Base-by-base conservation (phyloP, 495 filamentous ascomycete genomes). In the Tuber microsphaerosporum region DNA sequence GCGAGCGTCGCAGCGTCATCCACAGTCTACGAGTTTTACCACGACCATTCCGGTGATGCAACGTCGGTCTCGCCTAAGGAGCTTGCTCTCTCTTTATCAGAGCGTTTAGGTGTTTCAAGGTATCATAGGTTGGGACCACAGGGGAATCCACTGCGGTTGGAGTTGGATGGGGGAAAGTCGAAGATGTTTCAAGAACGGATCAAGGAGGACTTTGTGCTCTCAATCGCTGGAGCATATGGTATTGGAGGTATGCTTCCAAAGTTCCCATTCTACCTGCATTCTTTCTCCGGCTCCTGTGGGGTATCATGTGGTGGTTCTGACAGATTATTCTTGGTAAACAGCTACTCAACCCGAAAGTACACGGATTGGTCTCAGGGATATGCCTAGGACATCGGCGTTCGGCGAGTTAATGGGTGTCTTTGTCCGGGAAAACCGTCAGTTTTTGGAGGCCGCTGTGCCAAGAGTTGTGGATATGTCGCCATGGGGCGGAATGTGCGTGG, bases 201-300 rank as follows among this genome's bases (percentile, higher is more conserved):
- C 37, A 73, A 79, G 70, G 77, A 77, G 70, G 71, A 79, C 70
- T 79, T 82, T 43, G 70, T 82, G 37, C 76, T 82, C 71, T 81
- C 80, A 56, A 44, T 82, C 26, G 74, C 72, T 26, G 80, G 80
- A 19, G 56, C 56, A 17, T 65, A 65, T 34, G 31, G 56, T 65
- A 31, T 65, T 16, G 56, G 56, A 65, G 56, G 56, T 65, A n/a
- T 65, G 56, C 26, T 61, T 61, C 12, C 26, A 19, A 19, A 31
- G 26, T 34, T 34, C 14, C 26, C 31, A 74, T 74, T 48, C 12
- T 19, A 20, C 61, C 45, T 37, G 48, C 68, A 69, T n/a, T 44
- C 34, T 65, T 65, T 65, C 56, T 17, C 2, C 17, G 26, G 56
- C 34, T 7, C 16, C 26, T 34, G 14, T 17, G 56, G n/a, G 26